These are phyloP conservation scores for Serendipita sp. DNA, from an alignment of 768 basidiomycete genomes.

Conservation along the genomic window DNA sequence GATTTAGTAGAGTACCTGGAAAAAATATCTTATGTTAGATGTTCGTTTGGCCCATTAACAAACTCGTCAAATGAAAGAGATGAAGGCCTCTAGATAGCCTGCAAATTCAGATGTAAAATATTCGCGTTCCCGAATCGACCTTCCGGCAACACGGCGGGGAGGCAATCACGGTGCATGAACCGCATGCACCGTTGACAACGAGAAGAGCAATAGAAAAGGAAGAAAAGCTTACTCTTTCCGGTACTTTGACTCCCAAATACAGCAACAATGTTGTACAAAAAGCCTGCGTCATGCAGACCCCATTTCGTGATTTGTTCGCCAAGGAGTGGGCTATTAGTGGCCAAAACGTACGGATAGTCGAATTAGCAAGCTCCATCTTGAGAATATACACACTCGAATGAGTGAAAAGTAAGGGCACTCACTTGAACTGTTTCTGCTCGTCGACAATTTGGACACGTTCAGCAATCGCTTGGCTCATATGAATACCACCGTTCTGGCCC, in stretches of 20 bases:
- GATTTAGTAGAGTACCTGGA: slow-evolving; percentile 91
- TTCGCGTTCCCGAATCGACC: background rate
- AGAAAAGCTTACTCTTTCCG: slow-evolving; percentile 60
- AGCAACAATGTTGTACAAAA: slow-evolving; percentile 90
- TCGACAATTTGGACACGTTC: slow-evolving; percentile 63
- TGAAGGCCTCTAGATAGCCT: too few relatives aligned
- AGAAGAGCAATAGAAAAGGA: background rate
- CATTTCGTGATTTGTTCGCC: slow-evolving; percentile 61
- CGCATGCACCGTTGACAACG: too few relatives aligned
- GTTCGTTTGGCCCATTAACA: too few relatives aligned
- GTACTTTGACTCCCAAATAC: slow-evolving; percentile 95
- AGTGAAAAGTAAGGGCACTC: slow-evolving; percentile 21
- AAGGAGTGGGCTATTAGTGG: slow-evolving; percentile 24
- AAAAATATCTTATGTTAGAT: too few relatives aligned
- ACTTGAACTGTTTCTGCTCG: slow-evolving; percentile 93
- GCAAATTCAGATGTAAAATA: background rate
- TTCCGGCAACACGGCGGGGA: background rate
- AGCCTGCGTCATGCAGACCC: slow-evolving; percentile 81
- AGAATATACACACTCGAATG: slow-evolving; percentile 6
- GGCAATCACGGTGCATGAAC: background rate
- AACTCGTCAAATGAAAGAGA: too few relatives aligned
- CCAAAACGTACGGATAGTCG: background rate
- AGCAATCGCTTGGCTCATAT: slow-evolving; percentile 1
- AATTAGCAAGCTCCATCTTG: background rate
- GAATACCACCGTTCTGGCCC: background rate